Evolutionary conservation across 2,329 filamentous ascomycete species (phyloP).

Genomic region (Didymellaceae sp.): DNA sequence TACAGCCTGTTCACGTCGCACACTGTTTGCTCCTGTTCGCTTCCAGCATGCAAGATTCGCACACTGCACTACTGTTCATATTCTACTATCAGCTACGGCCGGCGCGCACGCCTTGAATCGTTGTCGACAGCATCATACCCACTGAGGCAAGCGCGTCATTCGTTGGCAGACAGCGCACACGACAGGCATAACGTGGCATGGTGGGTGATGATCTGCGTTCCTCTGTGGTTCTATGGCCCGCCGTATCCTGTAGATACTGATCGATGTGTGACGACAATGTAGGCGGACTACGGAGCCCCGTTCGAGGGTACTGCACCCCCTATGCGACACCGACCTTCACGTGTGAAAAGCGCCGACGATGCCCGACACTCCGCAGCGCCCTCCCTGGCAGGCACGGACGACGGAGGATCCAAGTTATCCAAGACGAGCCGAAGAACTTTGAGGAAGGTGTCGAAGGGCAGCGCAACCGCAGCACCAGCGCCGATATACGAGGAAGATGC

Average conservation of each 20-base stretch:
- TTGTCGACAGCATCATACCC: slow-evolving; percentile 41
- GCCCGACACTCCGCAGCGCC: slow-evolving; percentile 23
- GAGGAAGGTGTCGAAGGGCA: slow-evolving; percentile 30
- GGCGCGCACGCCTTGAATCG: slow-evolving; percentile 27
- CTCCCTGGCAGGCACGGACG: slow-evolving; percentile 32
- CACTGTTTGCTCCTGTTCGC: slow-evolving; percentile 39
- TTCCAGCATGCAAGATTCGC: slow-evolving; percentile 47
- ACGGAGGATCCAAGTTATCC: slow-evolving; percentile 28
- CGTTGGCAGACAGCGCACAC: slow-evolving; percentile 31
- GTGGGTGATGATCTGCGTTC: slow-evolving; percentile 44
- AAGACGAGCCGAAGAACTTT: slow-evolving; percentile 28
- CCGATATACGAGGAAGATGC: slow-evolving; percentile 21
- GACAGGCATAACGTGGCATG: slow-evolving; percentile 43
- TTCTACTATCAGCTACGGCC: slow-evolving; percentile 29
- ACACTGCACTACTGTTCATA: slow-evolving; percentile 38
- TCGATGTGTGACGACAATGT: slow-evolving; percentile 29
- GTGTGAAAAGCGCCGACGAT: slow-evolving; percentile 30
- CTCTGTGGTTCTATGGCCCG: slow-evolving; percentile 15
- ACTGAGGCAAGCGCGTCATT: slow-evolving; percentile 40
- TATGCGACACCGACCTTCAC: slow-evolving; percentile 36
- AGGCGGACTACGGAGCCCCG: slow-evolving; percentile 41
- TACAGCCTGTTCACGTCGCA: slow-evolving; percentile 41
- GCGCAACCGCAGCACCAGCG: slow-evolving; percentile 22
- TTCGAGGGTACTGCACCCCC: slow-evolving; percentile 30
- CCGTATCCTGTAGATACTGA: slow-evolving; percentile 15